Evolutionary conservation across 306 rosid genomes (phyloP), one percentile per base, ranked within the genome.

Genomic region (Prunus padus): DNA sequence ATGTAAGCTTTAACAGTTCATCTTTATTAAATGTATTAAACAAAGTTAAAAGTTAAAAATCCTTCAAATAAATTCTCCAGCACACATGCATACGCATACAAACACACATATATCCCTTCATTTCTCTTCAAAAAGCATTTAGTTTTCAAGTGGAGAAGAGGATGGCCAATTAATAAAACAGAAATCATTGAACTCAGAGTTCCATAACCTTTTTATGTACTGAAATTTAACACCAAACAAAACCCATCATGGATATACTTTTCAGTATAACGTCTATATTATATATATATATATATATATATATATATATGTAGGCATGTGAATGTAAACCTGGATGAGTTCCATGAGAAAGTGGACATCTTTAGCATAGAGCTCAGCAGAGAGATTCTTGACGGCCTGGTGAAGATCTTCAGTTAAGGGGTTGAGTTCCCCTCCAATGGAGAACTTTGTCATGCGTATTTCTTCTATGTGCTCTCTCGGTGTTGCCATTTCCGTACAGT

Each of bases 311-410:
- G 28, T 12, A 26, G 4, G 20, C 6, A 0, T 28, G 30, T 9
- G 45, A 62, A 30, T 9, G 30, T 8, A 19, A 69, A 84, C 97
- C 91, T 91, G 97, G 14, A 92, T 87, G 55, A 92, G 91, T 13
- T 92, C 97, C 97, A 92, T 88, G 20, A 89, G 88, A 46, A 92
- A 92, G 76, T 92, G 96, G 44, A 89, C 91, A 54, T 86, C 91
- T 61, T 84, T 89, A 42, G 93, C 83, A 69, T 92, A 92, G 22
- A 92, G 92, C 26, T 92, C 90, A 0, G 88, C 90, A 0, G 90
- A 88, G 52, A 89, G 89, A 67, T 84, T 79, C 76, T 73, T 85
- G 1, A 87, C 86, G 0, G 93, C 89, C 57, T 87, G 90, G 55
- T 89, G 96, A 33, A 88, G 83, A 42, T 88, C 92, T 61, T 75